Evolutionary conservation across 805 yeast species (phyloP), one percentile per base, ranked within the genome.

Genomic region (Lachancea waltii): DNA sequence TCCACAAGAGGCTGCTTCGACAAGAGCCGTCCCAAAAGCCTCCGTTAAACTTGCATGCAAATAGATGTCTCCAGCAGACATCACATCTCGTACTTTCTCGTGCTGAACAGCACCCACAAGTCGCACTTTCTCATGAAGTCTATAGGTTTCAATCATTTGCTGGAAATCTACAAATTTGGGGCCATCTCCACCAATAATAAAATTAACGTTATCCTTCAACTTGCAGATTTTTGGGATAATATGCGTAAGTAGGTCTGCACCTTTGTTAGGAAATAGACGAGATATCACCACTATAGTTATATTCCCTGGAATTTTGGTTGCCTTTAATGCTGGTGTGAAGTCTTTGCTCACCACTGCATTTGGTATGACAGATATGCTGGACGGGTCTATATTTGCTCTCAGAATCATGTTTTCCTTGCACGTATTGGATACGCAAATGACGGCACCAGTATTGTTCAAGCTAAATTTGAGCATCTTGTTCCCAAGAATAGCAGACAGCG

Each of bases 1-100:
- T 0, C 97, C 97, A 66, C 97, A 92, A 1, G 95, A 82, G 0
- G 97, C 98, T 0, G 99, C 99, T 57, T 92, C 99, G 0, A 92
- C 95, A 8, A 92, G 64, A 0, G 86, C 97, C 0, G 98, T 92
- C 2, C 99, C 99, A 63, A 92, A 92, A 0, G 97, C 98, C 58
- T 92, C 99, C 0, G 97, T 92, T 28, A 92, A 68, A 1, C 96
- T 80, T 0, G 98, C 89, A 60, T 92, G 97, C 20, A 92, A 62
- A 56, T 89, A 92, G 8, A 92, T 90, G 51, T 92, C 94, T 14
- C 98, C 99, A 45, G 78, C 75, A 5, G 87, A 78, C 95, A 92
- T 85, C 9, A 90, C 84, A 49, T 89, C 86, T 34, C 97, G 68
- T 7, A 92, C 98, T 49, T 83, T 80, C 56, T 92, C 97, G 57